A percentile compares a stretch with the other conserved stretches of the same genome.
These are phyloP conservation scores for Fusarium bulbicola DNA, from an alignment of 2,329 filamentous ascomycete species.

Conservation along the genomic window DNA sequence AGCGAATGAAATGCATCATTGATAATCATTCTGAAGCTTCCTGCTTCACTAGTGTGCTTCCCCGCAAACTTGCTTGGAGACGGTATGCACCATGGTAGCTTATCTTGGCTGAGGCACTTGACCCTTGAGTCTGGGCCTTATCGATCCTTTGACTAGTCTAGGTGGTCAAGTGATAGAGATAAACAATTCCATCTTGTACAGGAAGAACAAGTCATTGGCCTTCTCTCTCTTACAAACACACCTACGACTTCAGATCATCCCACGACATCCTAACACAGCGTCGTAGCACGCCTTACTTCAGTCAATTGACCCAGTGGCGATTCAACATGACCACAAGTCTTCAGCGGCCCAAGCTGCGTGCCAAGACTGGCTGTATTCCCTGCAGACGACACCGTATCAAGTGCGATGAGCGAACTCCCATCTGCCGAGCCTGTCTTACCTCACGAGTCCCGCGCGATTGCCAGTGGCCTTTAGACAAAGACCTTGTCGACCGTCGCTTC, in stretches of 20 bases:
- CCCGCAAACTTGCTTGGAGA: background rate
- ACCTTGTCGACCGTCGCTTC: background rate
- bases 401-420: background rate
- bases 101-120: background rate
- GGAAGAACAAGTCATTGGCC: background rate
- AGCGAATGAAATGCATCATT: background rate
- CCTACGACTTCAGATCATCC: too few relatives aligned
- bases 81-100: background rate
- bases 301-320: background rate
- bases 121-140: background rate
- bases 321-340: background rate
- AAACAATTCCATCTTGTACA: accelerated
- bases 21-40: background rate
- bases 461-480: background rate
- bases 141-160: too few relatives aligned
- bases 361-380: background rate
- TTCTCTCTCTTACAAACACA: background rate
- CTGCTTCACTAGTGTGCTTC: background rate
- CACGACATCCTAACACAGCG: background rate
- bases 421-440: background rate
- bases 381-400: background rate
- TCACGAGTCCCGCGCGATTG: background rate
- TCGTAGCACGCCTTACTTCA: accelerated
- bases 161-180: background rate
- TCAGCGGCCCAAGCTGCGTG: background rate